Conservation (phyloP, 2,329 filamentous ascomycete species). For the Colletotrichum costaricense region DNA sequence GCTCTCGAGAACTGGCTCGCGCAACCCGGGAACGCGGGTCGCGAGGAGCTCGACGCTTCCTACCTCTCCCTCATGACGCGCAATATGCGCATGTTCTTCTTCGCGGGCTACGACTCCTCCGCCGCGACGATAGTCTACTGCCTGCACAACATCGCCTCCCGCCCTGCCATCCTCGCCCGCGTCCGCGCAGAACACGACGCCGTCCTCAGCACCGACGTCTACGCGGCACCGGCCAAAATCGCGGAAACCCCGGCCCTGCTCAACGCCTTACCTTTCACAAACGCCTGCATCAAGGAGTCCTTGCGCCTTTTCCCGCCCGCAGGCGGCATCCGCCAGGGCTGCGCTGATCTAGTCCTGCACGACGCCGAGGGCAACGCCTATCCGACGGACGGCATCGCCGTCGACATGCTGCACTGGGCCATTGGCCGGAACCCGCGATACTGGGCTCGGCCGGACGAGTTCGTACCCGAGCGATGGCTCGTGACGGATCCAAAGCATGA, state of each 20-base stretch:
- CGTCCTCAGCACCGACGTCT: conserved; percentile 54
- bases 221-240: conserved; percentile 7
- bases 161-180: conserved; percentile 43
- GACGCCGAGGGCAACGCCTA: conserved; percentile 56
- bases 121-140: conserved; percentile 45
- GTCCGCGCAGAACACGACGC: conserved; percentile 59
- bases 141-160: conserved; percentile 43
- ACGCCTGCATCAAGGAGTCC: conserved; percentile 66
- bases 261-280: conserved; percentile 63
- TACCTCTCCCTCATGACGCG: conserved; percentile 43
- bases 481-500: conserved; percentile 26
- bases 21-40: conserved; percentile 38
- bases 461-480: conserved; percentile 61
- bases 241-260: conserved; percentile 55
- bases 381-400: conserved; percentile 55
- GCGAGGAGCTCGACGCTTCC: conserved; percentile 37
- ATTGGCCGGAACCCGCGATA: conserved; percentile 52
- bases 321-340: conserved; percentile 53
- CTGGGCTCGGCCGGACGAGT: conserved; percentile 57
- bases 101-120: conserved; percentile 54
- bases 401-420: conserved; percentile 52
- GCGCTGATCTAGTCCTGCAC: conserved; percentile 50
- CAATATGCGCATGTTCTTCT: conserved; percentile 49
- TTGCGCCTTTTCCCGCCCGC: conserved; percentile 65
- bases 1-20: conserved; percentile 45